Evolutionary conservation across 2,329 filamentous ascomycete genomes (phyloP), one percentile per base, ranked within the genome.

Genomic region (Cercospora brassicicola): DNA sequence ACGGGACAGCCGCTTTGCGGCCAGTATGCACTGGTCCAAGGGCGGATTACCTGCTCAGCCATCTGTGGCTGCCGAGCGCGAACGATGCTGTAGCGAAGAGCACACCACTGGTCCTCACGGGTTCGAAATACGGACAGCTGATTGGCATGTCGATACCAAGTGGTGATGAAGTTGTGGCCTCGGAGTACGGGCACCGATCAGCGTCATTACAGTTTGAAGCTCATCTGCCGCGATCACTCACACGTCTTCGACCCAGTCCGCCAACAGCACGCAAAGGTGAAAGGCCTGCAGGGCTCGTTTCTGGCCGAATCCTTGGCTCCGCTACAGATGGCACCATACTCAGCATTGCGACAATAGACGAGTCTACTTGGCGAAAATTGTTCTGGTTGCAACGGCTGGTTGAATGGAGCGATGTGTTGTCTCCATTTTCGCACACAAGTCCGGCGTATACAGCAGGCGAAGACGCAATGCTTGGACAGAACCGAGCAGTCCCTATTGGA

Each of bases 381-480:
- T 85, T 86, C 66, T 88, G 94, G 70, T 76, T 97, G 1, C 90
- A 96, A 75, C 90, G 90, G 67, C 77, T 96, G 59, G 73, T 77
- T 62, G 74, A 78, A 56, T 76, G 78, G 69, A 74, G 69, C 33
- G 73, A 79, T 28, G 72, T 75, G 36, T 71, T 79, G 7, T 75
- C 73, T n/a, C 73, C 76, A 7, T 71, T 72, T 56, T 73, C 71
- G 1, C 66, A 66, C 31, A n/a, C 11, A 33, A 67, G 45, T 59
- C 62, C 31, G 62, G 72, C 18, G 18, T 59, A 18, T 73, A 75
- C 59, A 59, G 59, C 39, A 55, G 65, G 63, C 33, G 70, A 67
- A 33, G 62, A 71, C 7, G 56, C 28, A 1, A 67, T 65, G 64
- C 51, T 51, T 2, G 65, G 68, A 1, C 55, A 68, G 4, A 71